These are phyloP conservation scores for Cryphonectria nitschkei DNA, from an alignment of 2,329 filamentous ascomycete genomes.

Conservation along the genomic window DNA sequence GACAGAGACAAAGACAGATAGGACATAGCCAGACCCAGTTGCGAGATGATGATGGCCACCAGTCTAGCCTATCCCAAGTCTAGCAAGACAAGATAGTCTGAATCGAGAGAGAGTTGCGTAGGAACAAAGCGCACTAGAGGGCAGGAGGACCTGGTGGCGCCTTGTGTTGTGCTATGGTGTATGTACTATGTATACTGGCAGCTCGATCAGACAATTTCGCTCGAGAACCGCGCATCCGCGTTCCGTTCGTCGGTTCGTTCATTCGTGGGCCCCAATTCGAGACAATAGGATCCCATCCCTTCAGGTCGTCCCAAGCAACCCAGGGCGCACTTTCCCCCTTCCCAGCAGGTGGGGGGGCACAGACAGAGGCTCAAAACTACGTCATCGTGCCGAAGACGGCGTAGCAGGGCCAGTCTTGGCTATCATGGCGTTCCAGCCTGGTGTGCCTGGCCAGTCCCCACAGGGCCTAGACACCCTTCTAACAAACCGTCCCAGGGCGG, in stretches of 20 bases:
- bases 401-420: slow-evolving; percentile 2
- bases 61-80: slow-evolving; percentile 13
- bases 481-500: neutral
- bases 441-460: neutral
- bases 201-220: neutral
- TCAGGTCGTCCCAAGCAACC: neutral
- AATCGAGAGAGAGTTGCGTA: slow-evolving; percentile 1
- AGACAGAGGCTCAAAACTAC: slow-evolving; percentile 5
- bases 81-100: slow-evolving; percentile 17
- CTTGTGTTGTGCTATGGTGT: neutral
- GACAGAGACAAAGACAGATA: neutral
- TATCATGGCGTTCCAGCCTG: slow-evolving; percentile 2
- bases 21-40: slow-evolving; percentile 2
- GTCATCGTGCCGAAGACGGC: slow-evolving; percentile 19
- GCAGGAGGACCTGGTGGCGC: neutral
- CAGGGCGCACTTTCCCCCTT: neutral
- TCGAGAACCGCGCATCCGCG: neutral
- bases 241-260: neutral
- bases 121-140: slow-evolving; percentile 6
- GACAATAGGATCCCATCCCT: neutral
- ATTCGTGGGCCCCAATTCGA: neutral
- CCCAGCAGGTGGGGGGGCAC: neutral
- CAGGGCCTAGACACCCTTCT: neutral
- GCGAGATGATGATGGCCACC: slow-evolving; percentile 15
- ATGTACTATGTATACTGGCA: neutral